These are phyloP conservation scores for Phytophthora chlamydospora DNA, from an alignment of 352 stramenopile genomes.

Conservation along the genomic window DNA sequence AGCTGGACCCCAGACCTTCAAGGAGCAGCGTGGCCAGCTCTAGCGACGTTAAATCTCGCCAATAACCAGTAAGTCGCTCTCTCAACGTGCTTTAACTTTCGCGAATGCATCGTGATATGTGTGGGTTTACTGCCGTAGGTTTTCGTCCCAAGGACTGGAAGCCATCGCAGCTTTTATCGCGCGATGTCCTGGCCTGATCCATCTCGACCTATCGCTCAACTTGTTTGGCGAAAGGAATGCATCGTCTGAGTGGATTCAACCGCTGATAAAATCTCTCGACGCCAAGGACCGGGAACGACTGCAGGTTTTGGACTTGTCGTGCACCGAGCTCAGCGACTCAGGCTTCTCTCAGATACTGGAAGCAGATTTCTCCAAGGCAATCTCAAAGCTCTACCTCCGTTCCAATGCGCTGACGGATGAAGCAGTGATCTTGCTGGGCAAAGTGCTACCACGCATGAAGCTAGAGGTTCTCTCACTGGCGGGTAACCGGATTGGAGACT, in stretches of 20 bases:
- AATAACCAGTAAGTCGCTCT: conserved; percentile 53
- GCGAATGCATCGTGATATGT: neutral
- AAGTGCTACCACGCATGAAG: conserved; percentile 22
- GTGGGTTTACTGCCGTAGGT: conserved; percentile 26
- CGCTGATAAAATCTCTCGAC: conserved; percentile 15
- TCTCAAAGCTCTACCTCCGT: conserved; percentile 50
- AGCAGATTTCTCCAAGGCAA: conserved; percentile 11
- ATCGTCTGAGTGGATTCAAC: neutral
- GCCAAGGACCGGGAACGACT: conserved; percentile 14
- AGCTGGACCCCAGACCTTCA: conserved; percentile 8
- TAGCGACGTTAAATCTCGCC: conserved; percentile 48
- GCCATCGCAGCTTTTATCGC: conserved; percentile 33
- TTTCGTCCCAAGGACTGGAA: conserved; percentile 32
- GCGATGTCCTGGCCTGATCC: conserved; percentile 33
- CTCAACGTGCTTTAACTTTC: neutral
- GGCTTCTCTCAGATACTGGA: conserved; percentile 23
- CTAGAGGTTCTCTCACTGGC: conserved; percentile 46
- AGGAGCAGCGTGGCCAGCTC: conserved; percentile 25
- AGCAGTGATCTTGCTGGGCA: conserved; percentile 23
- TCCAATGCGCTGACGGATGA: conserved; percentile 51
- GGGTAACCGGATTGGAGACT: conserved; percentile 50
- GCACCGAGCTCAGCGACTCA: conserved; percentile 40
- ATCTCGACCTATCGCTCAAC: conserved; percentile 67
- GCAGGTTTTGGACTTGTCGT: conserved; percentile 55
- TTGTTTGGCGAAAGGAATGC: conserved; percentile 6